Conservation (phyloP, 1,284 basidiomycete species). For the Phellinidium pouzarii region DNA sequence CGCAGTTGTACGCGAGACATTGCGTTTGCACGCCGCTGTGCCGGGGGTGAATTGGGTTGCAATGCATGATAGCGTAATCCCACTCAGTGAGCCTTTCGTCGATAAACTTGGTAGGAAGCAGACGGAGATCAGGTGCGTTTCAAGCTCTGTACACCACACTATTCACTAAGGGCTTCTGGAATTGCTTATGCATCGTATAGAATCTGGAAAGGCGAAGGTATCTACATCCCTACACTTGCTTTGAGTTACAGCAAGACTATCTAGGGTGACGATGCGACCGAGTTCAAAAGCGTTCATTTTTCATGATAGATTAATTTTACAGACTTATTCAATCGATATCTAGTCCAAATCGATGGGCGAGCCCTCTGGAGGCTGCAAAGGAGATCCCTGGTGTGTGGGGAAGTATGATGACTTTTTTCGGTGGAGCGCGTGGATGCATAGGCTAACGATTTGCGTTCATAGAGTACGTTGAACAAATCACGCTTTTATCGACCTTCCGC, state of each 20-base stretch:
- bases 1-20: constrained; percentile 26
- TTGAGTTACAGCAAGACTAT: constrained; percentile 32
- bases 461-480: constrained; percentile 26
- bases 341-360: constrained; percentile 30
- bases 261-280: constrained; percentile 38
- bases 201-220: constrained; percentile 26
- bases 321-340: constrained; percentile 14
- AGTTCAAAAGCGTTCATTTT: constrained; percentile 24
- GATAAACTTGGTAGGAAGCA: constrained; percentile 21
- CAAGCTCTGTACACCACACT: background rate
- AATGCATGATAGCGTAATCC: constrained; percentile 23
- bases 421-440: constrained; percentile 27
- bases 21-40: constrained; percentile 24
- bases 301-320: background rate
- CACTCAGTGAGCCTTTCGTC: constrained; percentile 21
- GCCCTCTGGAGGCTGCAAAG: constrained; percentile 19
- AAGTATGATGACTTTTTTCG: constrained; percentile 29
- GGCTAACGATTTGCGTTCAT: constrained; percentile 41
- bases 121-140: constrained; percentile 20
- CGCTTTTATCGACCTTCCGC: background rate
- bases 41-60: constrained; percentile 21
- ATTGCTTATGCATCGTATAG: background rate
- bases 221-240: constrained; percentile 28
- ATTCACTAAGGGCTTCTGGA: background rate
- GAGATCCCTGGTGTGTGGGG: constrained; percentile 28